Base-by-base conservation (phyloP, 345 rosid species). In the Erysimum cheiranthoides region DNA sequence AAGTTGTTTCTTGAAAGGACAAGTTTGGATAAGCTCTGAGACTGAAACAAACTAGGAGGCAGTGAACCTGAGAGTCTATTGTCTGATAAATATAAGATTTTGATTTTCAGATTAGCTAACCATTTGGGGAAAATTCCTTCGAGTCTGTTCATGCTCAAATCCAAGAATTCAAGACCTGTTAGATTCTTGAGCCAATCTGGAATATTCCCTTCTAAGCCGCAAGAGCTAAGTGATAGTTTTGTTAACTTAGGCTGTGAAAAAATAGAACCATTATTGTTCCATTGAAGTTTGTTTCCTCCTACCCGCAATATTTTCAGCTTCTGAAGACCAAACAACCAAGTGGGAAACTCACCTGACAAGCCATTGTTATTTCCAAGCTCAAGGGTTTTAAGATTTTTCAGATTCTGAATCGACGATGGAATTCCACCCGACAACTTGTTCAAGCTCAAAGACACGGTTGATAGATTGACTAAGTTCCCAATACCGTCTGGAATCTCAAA, bases 101-200 rank as follows among this genome's bases (percentile, higher is more conserved):
- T 56, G 3, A 80, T 10, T 4, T 68, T 66, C 70, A 82, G 62
- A 70, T 85, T 79, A 10, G 81, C 82, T 3, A 86, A 47, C 84
- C 84, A 82, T 49, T 71, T 49, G 0, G 84, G 87, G 38, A 84
- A 82, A 5, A 57, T 52, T 54, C 87, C 89, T 73, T 82, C n/a
- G 5, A 84, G 84, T 39, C n/a, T 50, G 70, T 86, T 86, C 67
- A 68, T 72, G 18, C 89, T 84, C 74, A 84, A 74, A 63, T 84
- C 84, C 77, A 86, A 34, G 36, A 39, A 18, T 13, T 4, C 10
- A 45, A 84, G 84, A 69, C 27, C 3, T 63, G 71, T 84, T 69
- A 71, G 86, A 16, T 43, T 80, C 28, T 81, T 70, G 65, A 86
- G 69, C 87, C 87, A 86, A 10, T 51, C 76, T 0, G 82, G 86